Evolutionary conservation across 441 rosid genomes (phyloP), one percentile per base, ranked within the genome.

Genomic region (Pelargonium australe): DNA sequence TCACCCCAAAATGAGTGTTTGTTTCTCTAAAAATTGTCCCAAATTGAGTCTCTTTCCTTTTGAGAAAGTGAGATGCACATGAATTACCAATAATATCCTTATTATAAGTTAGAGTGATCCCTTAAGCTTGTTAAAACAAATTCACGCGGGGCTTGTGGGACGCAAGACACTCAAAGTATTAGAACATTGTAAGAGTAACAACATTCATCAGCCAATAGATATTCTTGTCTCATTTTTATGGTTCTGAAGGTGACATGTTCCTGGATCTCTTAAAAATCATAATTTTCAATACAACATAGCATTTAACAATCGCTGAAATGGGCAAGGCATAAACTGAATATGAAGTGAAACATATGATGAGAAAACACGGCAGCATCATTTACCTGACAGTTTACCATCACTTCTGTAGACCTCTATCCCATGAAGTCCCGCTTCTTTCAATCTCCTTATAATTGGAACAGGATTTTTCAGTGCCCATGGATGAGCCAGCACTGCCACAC

Each of bases 381-480:
- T 82, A 86, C 98, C 96, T 73, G 84, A 80, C 66, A 82, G 79
- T 84, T 78, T 87, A 53, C 99, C 97, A 62, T 91, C 95, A 31
- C 93, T 87, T 81, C 96, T 86, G 73, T 82, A 89, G 66, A 86
- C 97, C 84, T 94, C 99, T 43, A 94, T 57, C 40, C 97, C 99
- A 73, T 87, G 90, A 76, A 94, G 97, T 53, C 98, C 97, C 0
- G 86, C 92, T 47, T 87, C 93, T 80, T 85, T 87, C 82, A 94
- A 75, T 72, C 77, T 79, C 79, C 80, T 76, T 69, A 88, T 82
- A 45, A 94, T 75, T 20, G 85, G 73, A 66, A 78, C 83, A 40
- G 93, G 94, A 69, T 94, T 78, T 78, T 89, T 89, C 80, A 94
- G 77, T 45, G 92, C 90, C 99, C 99, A 94, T n/a, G 99, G 99